Conservation (phyloP, 345 rosid species). For the Hypericum androsaemum region DNA sequence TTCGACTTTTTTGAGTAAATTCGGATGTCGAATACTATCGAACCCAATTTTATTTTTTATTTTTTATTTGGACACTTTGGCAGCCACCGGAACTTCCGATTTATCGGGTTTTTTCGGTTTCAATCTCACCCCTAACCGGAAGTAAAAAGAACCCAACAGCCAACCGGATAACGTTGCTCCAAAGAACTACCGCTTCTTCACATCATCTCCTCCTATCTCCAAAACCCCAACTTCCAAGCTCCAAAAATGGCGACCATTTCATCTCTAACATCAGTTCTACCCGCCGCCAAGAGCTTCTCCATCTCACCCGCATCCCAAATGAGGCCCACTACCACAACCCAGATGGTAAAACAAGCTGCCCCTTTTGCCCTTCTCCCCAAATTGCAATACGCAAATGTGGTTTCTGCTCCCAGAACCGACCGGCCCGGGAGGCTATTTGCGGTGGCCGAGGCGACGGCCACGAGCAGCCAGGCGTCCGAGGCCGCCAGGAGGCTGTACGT, state of each 20-base stretch:
- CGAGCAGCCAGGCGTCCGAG: slow-evolving; percentile 31
- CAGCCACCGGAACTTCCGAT: too few relatives aligned
- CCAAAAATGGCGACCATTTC: slow-evolving; percentile 30
- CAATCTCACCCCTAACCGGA: too few relatives aligned
- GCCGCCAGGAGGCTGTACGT: slow-evolving; percentile 53
- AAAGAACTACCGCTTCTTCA: background rate
- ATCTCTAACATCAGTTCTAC: slow-evolving; percentile 15
- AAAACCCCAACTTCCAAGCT: background rate
- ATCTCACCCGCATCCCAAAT: slow-evolving; percentile 8
- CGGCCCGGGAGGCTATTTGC: slow-evolving; percentile 26
- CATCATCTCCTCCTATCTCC: background rate
- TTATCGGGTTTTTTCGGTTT: too few relatives aligned
- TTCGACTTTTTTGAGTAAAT: too few relatives aligned
- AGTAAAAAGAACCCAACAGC: too few relatives aligned
- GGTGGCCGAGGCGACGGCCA: slow-evolving; percentile 36
- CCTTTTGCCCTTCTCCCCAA: slow-evolving; percentile 5
- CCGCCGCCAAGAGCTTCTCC: slow-evolving; percentile 13
- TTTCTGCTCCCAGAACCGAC: slow-evolving; percentile 1
- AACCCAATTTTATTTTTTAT: too few relatives aligned
- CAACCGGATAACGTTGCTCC: slow-evolving; percentile 9
- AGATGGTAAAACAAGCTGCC: slow-evolving; percentile 10
- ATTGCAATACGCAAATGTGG: background rate
- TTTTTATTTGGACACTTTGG: too few relatives aligned
- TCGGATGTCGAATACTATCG: too few relatives aligned
- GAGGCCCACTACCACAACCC: slow-evolving; percentile 19